A percentile compares a stretch with the other conserved stretches of the same genome.
phyloP scores from a whole-genome alignment of 768 basidiomycete species.

The Tylopilus intermedius region DNA sequence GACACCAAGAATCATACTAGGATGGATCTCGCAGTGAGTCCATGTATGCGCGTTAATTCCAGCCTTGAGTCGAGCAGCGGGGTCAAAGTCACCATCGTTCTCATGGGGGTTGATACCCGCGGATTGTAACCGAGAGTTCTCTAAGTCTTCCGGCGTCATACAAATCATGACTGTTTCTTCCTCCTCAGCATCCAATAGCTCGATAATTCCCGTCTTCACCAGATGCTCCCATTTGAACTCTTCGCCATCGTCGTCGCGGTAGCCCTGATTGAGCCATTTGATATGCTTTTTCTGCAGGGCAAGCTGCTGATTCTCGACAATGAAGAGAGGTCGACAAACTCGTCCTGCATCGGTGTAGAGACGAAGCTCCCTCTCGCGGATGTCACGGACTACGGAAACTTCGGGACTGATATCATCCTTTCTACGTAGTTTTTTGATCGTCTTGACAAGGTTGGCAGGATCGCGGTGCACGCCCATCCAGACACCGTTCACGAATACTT shows the following conservation, averaged over 20 bases:
- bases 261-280: constrained; percentile 57
- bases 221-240: constrained; percentile 82
- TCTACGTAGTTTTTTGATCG: constrained; percentile 85
- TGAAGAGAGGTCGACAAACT: constrained; percentile 94
- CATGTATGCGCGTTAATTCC: constrained; percentile 83
- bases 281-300: constrained; percentile 81
- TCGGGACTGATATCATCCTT: constrained; percentile 95
- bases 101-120: constrained; percentile 51
- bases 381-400: constrained; percentile 96
- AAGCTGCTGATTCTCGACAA: constrained; percentile 89
- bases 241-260: constrained; percentile 51
- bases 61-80: constrained; percentile 83
- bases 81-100: constrained; percentile 74
- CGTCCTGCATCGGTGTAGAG: constrained; percentile 96
- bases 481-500: constrained; percentile 98
- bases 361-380: constrained; percentile 89
- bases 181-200: constrained; percentile 95
- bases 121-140: constrained; percentile 69
- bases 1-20: constrained; percentile 97
- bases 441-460: constrained; percentile 86
- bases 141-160: constrained; percentile 95
- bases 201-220: constrained; percentile 83
- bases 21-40: constrained; percentile 99
- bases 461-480: constrained; percentile 99
- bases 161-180: constrained; percentile 99